Evolutionary conservation across 257 asterid species (phyloP).

Genomic region (Eustoma russellianum): DNA sequence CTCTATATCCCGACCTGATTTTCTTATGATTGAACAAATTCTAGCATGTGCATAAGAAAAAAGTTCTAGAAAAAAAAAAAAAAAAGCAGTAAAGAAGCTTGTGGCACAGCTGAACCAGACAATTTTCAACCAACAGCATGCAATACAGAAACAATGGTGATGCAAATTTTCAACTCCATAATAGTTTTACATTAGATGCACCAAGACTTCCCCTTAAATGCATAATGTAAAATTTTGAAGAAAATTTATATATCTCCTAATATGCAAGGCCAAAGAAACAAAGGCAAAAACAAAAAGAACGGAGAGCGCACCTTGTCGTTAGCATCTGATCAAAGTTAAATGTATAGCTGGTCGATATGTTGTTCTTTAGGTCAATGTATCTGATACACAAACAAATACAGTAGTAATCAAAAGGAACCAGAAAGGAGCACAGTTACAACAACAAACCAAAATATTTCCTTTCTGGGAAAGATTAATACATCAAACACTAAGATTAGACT

Average conservation of each 20-base stretch:
- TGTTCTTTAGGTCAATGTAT: constrained; percentile 91
- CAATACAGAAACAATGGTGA: neutral
- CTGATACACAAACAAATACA: constrained; percentile 37
- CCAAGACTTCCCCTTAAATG: neutral
- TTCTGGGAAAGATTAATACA: no score
- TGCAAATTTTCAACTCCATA: neutral
- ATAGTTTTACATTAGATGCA: no score
- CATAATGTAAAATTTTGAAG: no score
- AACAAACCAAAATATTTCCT: no score
- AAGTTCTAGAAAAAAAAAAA: constrained; percentile 18
- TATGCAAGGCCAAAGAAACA: no score
- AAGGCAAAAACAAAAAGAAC: no score
- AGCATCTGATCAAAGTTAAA: constrained; percentile 95
- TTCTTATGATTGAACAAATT: constrained; percentile 91
- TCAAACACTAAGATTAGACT: no score
- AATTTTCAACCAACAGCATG: neutral
- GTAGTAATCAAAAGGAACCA: no score
- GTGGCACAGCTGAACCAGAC: no score
- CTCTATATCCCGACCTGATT: constrained; percentile 69
- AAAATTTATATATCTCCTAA: no score
- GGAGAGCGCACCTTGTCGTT: constrained; percentile 83
- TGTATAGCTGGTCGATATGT: constrained; percentile 76
- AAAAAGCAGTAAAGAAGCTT: neutral
- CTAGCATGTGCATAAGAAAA: constrained; percentile 95
- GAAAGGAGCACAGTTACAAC: no score